Evolutionary conservation across 805 yeast species (phyloP), one percentile per base, ranked within the genome.

Genomic region (Starmerella riodocensis): DNA sequence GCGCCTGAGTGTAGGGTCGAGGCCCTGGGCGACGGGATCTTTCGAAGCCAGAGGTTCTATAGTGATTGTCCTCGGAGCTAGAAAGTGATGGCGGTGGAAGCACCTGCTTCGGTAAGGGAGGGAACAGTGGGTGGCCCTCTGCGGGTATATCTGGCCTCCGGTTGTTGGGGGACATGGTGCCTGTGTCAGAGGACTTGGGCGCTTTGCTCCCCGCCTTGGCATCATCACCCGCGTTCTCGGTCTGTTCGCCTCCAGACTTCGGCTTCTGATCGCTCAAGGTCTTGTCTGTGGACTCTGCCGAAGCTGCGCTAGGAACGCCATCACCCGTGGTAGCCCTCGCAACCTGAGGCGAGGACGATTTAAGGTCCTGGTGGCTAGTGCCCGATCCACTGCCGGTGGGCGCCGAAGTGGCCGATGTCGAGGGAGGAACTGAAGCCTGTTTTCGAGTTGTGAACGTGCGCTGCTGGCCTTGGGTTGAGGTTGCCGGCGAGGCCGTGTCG

Each of bases 61-160:
- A 21, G 12, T 19, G 28, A 13, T 4, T 22, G 25, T 13, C 21
- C 14, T 23, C 33, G 19, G 30, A 18, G 14, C 14, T 19, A n/a
- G 17, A 16, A 4, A 14, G 6, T 3, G 22, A 19, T 1, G 45
- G 48, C 13, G 45, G 46, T 4, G 48, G 48, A 4, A 46, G 18
- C 1, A 46, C 50, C 30, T 46, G 48, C 27, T 45, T 46, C 18
- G 50, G 50, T 1, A 46, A 29, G 2, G 50, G 50, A 4, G 50
- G 50, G 41, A 46, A 46, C 37, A 46, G 36, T 0, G 48, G 48
- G 26, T 46, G 47, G 4, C 49, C 49, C 26, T 37, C 45, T 3
- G 35, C 13, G 2, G 47, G 38, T 14, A 46, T 29, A 3, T 16
- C 19, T 3, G 44, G 40, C 4, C 11, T 31, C 8, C 24, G 22